phyloP scores from a whole-genome alignment of 352 stramenopile species.

The Phytophthora pinifolia region DNA sequence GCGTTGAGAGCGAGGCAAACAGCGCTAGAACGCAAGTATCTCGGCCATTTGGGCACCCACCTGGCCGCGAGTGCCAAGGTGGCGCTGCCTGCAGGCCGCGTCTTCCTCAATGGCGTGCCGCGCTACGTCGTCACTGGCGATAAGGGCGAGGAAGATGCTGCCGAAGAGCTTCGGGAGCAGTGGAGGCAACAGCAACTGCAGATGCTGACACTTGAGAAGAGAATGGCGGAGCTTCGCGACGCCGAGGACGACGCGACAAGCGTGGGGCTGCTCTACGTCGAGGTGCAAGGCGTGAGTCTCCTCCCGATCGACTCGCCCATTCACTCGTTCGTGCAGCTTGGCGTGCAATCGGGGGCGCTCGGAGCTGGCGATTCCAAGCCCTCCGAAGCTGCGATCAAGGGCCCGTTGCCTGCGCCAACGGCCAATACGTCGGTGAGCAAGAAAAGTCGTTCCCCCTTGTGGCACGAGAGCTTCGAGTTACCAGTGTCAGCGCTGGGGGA shows the following conservation, averaged over 20 bases:
- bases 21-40: conserved; percentile 64
- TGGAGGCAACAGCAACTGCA: conserved; percentile 40
- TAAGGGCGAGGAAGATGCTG: conserved; percentile 64
- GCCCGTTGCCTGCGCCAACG: conserved; percentile 8
- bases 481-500: conserved; percentile 50
- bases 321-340: conserved; percentile 60
- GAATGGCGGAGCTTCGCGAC: conserved; percentile 36
- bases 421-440: conserved; percentile 62
- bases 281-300: conserved; percentile 66
- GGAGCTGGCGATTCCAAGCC: not conserved
- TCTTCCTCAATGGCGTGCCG: conserved; percentile 77
- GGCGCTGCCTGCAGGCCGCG: conserved; percentile 39
- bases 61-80: conserved; percentile 28
- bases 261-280: conserved; percentile 51
- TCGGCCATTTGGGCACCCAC: conserved; percentile 42
- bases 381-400: conserved; percentile 8
- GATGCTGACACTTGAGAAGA: conserved; percentile 40
- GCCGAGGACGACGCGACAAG: conserved; percentile 6
- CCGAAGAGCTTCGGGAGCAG: conserved; percentile 72
- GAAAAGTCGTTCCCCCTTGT: conserved; percentile 61
- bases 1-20: conserved; percentile 20
- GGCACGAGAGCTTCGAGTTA: conserved; percentile 65
- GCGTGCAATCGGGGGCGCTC: conserved; percentile 26
- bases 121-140: conserved; percentile 70
- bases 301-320: conserved; percentile 58